Conservation (phyloP, 2,329 filamentous ascomycete genomes). For the Aspergillus terreus region DNA sequence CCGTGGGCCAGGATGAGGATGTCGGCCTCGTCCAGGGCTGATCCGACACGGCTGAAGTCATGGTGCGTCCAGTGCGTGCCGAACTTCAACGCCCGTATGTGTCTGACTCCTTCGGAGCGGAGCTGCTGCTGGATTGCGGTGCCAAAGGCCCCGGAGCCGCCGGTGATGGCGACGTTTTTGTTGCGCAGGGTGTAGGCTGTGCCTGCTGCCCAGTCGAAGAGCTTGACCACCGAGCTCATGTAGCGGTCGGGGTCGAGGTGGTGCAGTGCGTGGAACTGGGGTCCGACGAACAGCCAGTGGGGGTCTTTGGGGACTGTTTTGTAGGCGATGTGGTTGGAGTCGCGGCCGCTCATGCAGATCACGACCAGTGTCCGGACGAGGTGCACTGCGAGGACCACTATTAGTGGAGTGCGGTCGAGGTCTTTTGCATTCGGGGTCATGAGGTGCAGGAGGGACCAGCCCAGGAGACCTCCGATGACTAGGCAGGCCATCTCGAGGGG, state of each 20-base stretch:
- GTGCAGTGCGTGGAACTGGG: slow-evolving; percentile 16
- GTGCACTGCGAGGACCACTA: background rate
- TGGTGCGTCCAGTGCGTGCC: slow-evolving; percentile 11
- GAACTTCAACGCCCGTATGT: slow-evolving; percentile 6
- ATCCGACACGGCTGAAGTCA: background rate
- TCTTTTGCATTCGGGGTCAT: background rate
- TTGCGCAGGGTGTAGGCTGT: slow-evolving; percentile 15
- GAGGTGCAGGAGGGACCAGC: slow-evolving; percentile 5
- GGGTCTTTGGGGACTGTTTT: slow-evolving; percentile 14
- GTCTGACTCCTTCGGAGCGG: slow-evolving; percentile 8
- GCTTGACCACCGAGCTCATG: slow-evolving; percentile 15
- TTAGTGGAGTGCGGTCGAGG: background rate
- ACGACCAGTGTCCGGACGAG: slow-evolving; percentile 7
- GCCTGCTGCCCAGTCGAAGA: slow-evolving; percentile 18
- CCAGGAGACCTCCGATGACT: slow-evolving; percentile 7
- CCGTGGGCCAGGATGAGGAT: slow-evolving; percentile 15
- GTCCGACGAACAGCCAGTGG: slow-evolving; percentile 15
- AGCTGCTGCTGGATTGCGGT: slow-evolving; percentile 10
- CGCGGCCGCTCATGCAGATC: slow-evolving; percentile 9
- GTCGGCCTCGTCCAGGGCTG: slow-evolving; percentile 6
- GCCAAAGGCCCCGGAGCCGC: slow-evolving; percentile 11
- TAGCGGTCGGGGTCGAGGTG: slow-evolving; percentile 17
- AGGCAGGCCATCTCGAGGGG: slow-evolving; percentile 14
- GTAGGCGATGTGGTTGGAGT: slow-evolving; percentile 17
- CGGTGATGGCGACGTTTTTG: slow-evolving; percentile 12